These are phyloP conservation scores for Oligophagozyma castellii DNA, from an alignment of 1,139 yeast species.

Conservation along the genomic window DNA sequence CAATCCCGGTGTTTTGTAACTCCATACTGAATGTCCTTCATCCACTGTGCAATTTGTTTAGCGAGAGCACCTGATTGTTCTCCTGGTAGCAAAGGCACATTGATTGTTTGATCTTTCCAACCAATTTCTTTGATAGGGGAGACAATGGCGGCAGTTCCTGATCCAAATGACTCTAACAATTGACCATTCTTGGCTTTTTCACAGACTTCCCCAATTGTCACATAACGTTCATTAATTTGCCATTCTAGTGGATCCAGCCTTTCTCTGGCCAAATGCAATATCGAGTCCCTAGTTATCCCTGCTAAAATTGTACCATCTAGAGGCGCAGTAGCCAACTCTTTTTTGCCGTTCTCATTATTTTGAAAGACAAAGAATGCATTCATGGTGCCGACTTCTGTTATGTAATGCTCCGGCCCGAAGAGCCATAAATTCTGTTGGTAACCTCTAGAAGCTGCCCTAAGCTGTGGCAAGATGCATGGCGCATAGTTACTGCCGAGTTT, in stretches of 20 bases:
- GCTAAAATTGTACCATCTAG: conserved; percentile 90
- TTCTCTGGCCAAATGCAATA: conserved; percentile 59
- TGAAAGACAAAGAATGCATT: conserved; percentile 77
- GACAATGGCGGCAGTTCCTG: conserved; percentile 94
- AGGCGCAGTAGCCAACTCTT: conserved; percentile 89
- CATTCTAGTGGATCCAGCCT: conserved; percentile 60
- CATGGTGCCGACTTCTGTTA: conserved; percentile 97
- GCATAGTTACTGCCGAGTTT: conserved; percentile 96
- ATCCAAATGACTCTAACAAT: conserved; percentile 84
- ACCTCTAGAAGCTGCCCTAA: conserved; percentile 75
- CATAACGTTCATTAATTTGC: conserved; percentile 67
- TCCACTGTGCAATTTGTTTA: conserved; percentile 64
- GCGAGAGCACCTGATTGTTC: conserved; percentile 69
- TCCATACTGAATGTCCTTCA: conserved; percentile 80
- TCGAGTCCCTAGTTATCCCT: conserved; percentile 89
- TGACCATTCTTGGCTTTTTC: conserved; percentile 67
- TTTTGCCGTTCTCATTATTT: conserved; percentile 54
- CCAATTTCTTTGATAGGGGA: conserved; percentile 82
- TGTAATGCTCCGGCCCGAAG: conserved; percentile 74
- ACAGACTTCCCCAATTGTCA: conserved; percentile 63
- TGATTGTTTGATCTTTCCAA: conserved; percentile 55
- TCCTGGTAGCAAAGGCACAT: conserved; percentile 66
- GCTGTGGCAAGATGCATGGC: conserved; percentile 79
- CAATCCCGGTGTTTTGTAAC: conserved; percentile 39
- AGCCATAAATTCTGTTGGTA: conserved; percentile 92